Evolutionary conservation across 2,329 filamentous ascomycete species (phyloP).

Genomic region (Monosporascus sp.): DNA sequence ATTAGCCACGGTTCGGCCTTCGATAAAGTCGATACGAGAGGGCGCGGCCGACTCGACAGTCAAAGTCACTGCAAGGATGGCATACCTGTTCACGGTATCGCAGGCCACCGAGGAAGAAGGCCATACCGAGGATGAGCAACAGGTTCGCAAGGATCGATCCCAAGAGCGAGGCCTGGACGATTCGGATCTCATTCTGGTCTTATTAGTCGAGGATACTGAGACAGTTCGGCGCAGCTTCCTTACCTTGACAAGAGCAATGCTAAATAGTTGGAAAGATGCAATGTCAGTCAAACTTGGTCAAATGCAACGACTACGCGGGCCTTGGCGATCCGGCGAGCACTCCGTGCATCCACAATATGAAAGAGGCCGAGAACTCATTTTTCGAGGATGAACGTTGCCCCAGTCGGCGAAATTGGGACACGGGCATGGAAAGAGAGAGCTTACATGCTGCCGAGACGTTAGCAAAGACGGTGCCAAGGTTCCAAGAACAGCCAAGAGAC

Average conservation of each 20-base stretch:
- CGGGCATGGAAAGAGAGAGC: background rate
- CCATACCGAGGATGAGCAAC: conserved; percentile 86
- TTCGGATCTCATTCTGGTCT: conserved; percentile 68
- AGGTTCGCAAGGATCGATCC: conserved; percentile 88
- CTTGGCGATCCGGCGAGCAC: background rate
- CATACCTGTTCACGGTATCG: conserved; percentile 78
- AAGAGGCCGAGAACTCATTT: background rate
- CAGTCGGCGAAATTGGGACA: no score
- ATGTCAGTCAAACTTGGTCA: conserved; percentile 28
- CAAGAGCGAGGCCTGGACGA: conserved; percentile 84
- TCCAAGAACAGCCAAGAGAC: background rate
- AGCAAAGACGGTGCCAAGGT: conserved; percentile 5
- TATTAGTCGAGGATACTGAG: conserved; percentile 17
- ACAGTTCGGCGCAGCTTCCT: conserved; percentile 6
- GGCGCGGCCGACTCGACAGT: background rate
- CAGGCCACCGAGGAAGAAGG: conserved; percentile 79
- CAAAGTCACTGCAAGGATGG: background rate
- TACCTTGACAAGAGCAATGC: conserved; percentile 70
- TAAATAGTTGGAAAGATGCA: conserved; percentile 31
- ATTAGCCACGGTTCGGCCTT: background rate
- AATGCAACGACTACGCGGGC: background rate
- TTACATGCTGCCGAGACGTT: conserved; percentile 21
- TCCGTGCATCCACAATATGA: no score
- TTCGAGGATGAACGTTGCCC: conserved; percentile 11
- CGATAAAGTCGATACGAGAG: no score